Conservation (phyloP, 805 yeast species). For the Kuraishia ogatae region DNA sequence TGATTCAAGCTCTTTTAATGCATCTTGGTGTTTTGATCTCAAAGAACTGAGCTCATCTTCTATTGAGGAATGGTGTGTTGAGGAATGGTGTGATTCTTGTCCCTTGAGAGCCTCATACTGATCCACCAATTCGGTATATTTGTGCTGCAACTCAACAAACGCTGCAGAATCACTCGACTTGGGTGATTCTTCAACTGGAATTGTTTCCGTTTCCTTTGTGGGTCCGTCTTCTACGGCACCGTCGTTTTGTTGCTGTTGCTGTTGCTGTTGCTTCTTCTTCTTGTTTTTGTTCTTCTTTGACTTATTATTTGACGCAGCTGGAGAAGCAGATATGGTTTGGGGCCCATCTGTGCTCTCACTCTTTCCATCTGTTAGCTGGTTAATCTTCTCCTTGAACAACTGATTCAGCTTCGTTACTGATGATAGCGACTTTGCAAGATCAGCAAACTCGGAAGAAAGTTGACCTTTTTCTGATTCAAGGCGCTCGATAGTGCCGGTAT, state of each 20-base stretch:
- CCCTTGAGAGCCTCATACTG: conserved; percentile 8
- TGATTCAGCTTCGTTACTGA: conserved; percentile 14
- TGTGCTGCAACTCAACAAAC: conserved; percentile 16
- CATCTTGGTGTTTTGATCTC: neutral
- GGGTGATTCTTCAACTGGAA: neutral
- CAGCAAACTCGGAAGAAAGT: conserved; percentile 5
- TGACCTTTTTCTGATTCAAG: conserved; percentile 1
- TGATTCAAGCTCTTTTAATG: conserved; percentile 5
- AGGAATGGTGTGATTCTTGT: conserved; percentile 1
- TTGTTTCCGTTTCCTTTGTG: conserved; percentile 13
- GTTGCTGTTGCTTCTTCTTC: conserved; percentile 10
- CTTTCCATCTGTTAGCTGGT: conserved; percentile 11
- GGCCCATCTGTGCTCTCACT: conserved; percentile 3
- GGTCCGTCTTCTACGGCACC: conserved; percentile 3
- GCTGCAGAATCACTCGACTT: conserved; percentile 6
- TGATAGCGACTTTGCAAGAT: conserved; percentile 14
- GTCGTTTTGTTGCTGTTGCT: conserved; percentile 1
- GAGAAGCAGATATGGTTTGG: neutral
- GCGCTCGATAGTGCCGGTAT: conserved; percentile 1
- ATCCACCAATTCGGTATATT: conserved; percentile 10
- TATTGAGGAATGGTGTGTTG: conserved; percentile 3
- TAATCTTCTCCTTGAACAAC: conserved; percentile 18
- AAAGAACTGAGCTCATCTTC: conserved; percentile 7
- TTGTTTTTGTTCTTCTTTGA: conserved; percentile 10
- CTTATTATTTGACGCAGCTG: conserved; percentile 1